phyloP scores from a whole-genome alignment of 129 eudicot genomes.

The Pulicaria dysenterica region DNA sequence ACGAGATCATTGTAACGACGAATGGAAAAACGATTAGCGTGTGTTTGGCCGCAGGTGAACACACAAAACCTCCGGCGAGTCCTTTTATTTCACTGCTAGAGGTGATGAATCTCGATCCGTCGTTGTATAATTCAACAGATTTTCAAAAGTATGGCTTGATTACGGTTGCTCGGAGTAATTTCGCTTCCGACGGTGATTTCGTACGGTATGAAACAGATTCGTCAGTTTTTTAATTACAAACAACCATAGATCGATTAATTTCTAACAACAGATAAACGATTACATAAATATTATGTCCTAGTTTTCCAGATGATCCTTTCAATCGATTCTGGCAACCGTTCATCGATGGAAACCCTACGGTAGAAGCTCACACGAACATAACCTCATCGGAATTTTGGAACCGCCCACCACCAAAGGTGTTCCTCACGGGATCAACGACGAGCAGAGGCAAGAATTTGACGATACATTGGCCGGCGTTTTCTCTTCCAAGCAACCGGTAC shows the following conservation, averaged over 20 bases:
- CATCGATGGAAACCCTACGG: slow-evolving; percentile 49
- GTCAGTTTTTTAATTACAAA: background rate
- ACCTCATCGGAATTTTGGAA: slow-evolving; percentile 79
- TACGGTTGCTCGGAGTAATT: slow-evolving; percentile 63
- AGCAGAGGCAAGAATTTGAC: slow-evolving; percentile 69
- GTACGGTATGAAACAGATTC: slow-evolving; percentile 52
- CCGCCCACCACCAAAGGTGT: slow-evolving; percentile 69
- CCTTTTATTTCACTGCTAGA: slow-evolving; percentile 75
- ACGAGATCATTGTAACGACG: slow-evolving; percentile 62
- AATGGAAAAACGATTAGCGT: slow-evolving; percentile 45
- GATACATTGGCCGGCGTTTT: slow-evolving; percentile 68
- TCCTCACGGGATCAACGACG: slow-evolving; percentile 58
- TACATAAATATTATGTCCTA: slow-evolving; percentile 28
- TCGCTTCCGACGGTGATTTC: slow-evolving; percentile 49
- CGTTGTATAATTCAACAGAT: slow-evolving; percentile 70
- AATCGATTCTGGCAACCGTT: slow-evolving; percentile 81
- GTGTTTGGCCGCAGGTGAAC: slow-evolving; percentile 65
- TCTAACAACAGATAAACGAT: slow-evolving; percentile 11
- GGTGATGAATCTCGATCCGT: slow-evolving; percentile 48
- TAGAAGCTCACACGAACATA: slow-evolving; percentile 48
- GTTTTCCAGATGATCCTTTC: slow-evolving; percentile 85
- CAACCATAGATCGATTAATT: background rate
- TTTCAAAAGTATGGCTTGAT: slow-evolving; percentile 50
- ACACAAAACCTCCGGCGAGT: slow-evolving; percentile 42
- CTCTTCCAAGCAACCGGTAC: slow-evolving; percentile 63